phyloP scores from a whole-genome alignment of 257 asterid species.

The Leonotis leonurus region DNA sequence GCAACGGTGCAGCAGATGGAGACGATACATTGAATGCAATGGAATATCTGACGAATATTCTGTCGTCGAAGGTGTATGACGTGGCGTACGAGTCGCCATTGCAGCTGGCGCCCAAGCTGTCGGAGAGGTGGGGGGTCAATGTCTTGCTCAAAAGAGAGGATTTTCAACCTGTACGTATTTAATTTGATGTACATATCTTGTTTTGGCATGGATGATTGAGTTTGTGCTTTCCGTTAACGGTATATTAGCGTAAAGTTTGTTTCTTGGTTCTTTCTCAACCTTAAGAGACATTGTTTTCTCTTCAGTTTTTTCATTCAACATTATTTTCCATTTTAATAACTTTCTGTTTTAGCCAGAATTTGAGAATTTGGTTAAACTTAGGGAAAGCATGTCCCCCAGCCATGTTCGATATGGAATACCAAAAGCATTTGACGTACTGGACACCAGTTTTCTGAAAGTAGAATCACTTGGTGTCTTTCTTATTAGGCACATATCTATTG shows the following conservation, averaged over 20 bases:
- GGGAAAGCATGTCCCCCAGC: not conserved
- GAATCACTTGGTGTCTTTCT: not conserved
- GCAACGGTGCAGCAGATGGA: constrained; percentile 12
- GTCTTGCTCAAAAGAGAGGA: constrained; percentile 94
- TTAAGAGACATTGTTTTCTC: no score
- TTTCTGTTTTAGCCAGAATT: not conserved
- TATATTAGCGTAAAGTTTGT: no score
- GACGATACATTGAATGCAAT: constrained; percentile 34
- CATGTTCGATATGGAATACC: not conserved
- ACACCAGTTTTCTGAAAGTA: not conserved
- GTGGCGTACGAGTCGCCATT: constrained; percentile 82
- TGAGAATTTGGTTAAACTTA: not conserved
- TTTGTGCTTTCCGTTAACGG: no score
- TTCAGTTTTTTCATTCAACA: no score
- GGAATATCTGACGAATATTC: constrained; percentile 76
- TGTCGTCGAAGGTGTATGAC: constrained; percentile 87
- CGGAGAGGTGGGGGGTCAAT: constrained; percentile 60
- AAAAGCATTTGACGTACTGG: not conserved
- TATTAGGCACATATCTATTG: not conserved
- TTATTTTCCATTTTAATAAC: no score
- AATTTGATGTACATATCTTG: not conserved
- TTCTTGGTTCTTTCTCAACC: no score
- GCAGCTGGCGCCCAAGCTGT: constrained; percentile 70
- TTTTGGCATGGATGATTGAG: not conserved
- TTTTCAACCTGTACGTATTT: constrained; percentile 64